phyloP scores from a whole-genome alignment of 176 grass and related monocot species.

The Avena atlantica region DNA sequence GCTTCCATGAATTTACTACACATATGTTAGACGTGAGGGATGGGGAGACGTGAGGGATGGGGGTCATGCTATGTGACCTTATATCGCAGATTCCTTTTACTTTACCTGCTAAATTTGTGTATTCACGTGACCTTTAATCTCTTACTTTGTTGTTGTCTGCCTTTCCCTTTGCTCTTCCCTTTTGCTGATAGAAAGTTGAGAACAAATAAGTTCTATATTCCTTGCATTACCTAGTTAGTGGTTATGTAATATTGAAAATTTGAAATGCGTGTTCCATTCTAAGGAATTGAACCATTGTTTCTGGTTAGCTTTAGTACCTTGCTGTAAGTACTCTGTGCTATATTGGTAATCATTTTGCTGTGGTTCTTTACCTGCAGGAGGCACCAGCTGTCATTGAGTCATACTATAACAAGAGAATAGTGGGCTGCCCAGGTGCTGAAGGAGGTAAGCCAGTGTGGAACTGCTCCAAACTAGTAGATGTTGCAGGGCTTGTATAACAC shows the following conservation, averaged over 20 bases:
- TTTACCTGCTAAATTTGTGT: neutral
- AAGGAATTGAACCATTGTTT: neutral
- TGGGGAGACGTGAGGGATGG: neutral
- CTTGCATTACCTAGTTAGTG: conserved; percentile 3
- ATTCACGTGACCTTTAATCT: neutral
- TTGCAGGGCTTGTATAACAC: conserved; percentile 17
- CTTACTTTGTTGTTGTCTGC: conserved; percentile 17
- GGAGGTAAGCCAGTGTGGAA: conserved; percentile 67
- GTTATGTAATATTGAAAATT: neutral
- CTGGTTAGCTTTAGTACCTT: neutral
- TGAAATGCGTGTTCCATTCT: conserved; percentile 4
- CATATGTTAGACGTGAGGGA: neutral
- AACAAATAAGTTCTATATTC: conserved; percentile 4
- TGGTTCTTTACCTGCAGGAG: conserved; percentile 61
- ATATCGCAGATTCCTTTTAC: conserved; percentile 22
- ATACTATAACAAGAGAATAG: conserved; percentile 93
- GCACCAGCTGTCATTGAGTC: conserved; percentile 85
- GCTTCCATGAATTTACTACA: conserved; percentile 11
- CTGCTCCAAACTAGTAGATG: conserved; percentile 16
- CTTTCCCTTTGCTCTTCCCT: neutral
- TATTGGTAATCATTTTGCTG: conserved; percentile 42
- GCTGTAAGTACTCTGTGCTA: neutral
- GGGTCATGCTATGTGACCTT: neutral
- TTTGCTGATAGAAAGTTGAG: neutral
- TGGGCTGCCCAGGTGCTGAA: conserved; percentile 93